Percentiles rank a stretch among this genome's conserved stretches.
These are phyloP conservation scores for Agrostemma githago DNA, from an alignment of 148 eudicot species.

Conservation along the genomic window DNA sequence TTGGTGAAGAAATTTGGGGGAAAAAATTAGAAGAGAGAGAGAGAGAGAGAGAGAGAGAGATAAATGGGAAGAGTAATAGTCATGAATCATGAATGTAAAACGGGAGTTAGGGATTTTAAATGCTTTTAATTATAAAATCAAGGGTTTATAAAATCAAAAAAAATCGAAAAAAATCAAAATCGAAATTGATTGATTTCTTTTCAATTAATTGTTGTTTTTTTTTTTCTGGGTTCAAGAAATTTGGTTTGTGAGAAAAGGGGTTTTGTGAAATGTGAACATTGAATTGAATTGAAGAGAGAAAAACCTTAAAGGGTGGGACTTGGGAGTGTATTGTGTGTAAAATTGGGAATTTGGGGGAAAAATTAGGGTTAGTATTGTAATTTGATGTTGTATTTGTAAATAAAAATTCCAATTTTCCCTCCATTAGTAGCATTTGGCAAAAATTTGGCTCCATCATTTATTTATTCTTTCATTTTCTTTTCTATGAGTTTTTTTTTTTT, in stretches of 20 bases:
- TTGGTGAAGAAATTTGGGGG: constrained; percentile 17
- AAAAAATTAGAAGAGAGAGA: background rate
- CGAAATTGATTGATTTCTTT: constrained; percentile 14
- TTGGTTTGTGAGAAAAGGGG: background rate
- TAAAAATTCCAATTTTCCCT: constrained; percentile 27
- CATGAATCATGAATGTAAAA: constrained; percentile 11
- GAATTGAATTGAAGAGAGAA: no score
- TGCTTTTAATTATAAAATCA: constrained; percentile 1
- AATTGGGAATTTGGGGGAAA: background rate
- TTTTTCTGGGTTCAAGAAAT: constrained; percentile 10
- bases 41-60: background rate
- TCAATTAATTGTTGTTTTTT: background rate
- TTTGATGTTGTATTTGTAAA: background rate
- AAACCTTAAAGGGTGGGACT: constrained; percentile 6
- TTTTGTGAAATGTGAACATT: no score
- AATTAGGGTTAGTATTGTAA: constrained; percentile 21
- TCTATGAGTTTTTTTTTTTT: no score
- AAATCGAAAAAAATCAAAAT: background rate
- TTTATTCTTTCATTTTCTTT: no score
- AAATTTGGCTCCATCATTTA: constrained; percentile 16
- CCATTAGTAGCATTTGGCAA: constrained; percentile 21
- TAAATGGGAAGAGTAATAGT: constrained; percentile 5
- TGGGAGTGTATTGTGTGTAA: background rate
- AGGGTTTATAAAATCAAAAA: constrained; percentile 14
- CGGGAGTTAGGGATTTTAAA: constrained; percentile 15